These are phyloP conservation scores for Arthrobotrys entomopaga DNA, from an alignment of 2,329 filamentous ascomycete species.

Conservation along the genomic window DNA sequence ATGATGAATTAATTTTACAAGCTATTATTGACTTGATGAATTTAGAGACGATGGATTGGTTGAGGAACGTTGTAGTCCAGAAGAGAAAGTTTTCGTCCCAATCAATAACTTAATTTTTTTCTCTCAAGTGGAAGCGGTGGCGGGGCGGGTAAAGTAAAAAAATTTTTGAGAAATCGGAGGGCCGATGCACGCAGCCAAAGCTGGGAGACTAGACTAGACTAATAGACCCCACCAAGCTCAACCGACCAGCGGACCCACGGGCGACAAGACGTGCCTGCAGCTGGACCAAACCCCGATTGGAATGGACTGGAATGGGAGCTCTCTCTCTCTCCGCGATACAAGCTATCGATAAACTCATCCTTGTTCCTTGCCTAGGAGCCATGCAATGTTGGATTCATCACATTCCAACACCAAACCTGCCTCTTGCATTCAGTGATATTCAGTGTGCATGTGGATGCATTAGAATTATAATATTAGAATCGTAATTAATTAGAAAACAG, in stretches of 20 bases:
- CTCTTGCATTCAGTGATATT: background rate
- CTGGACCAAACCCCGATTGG: background rate
- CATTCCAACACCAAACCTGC: background rate
- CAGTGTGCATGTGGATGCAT: background rate
- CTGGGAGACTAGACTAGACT: conserved; percentile 1
- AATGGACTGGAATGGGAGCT: conserved; percentile 7
- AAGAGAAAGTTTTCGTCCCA: conserved; percentile 17
- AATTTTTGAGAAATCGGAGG: conserved; percentile 45
- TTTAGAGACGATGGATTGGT: conserved; percentile 9
- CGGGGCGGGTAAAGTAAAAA: conserved; percentile 55
- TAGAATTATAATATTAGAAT: too few species aligned
- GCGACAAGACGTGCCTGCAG: too few species aligned
- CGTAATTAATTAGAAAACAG: too few species aligned
- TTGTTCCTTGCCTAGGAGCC: background rate
- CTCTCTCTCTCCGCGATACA: background rate
- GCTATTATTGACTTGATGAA: conserved; percentile 18
- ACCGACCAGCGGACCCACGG: background rate
- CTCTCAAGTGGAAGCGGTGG: conserved; percentile 18
- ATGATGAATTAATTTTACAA: background rate
- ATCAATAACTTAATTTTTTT: conserved; percentile 11
- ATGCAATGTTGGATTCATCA: background rate
- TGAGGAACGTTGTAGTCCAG: conserved; percentile 1
- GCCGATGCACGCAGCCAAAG: conserved; percentile 48
- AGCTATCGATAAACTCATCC: conserved; percentile 1
- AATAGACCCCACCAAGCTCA: conserved; percentile 9